Conservation (phyloP, 495 filamentous ascomycete species). For the Amorphotheca resinae region DNA sequence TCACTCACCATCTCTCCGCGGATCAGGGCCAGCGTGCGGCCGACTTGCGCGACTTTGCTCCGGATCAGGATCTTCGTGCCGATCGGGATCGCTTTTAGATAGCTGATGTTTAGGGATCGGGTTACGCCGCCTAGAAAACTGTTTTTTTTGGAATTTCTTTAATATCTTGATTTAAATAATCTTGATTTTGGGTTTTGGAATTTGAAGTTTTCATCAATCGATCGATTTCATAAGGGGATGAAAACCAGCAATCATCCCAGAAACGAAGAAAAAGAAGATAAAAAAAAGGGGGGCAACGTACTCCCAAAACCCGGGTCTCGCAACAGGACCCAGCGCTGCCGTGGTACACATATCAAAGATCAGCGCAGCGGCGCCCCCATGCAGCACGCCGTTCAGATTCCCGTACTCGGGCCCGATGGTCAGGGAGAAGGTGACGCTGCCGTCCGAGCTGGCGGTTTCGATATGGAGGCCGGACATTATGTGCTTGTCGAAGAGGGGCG, state of each 20-base stretch:
- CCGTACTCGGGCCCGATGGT: constrained; percentile 13
- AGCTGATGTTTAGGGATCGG: constrained; percentile 27
- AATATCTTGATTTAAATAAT: no score
- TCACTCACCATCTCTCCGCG: constrained; percentile 26
- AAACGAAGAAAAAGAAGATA: background rate
- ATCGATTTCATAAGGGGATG: no score
- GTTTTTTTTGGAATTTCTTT: background rate
- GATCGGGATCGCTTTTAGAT: constrained; percentile 21
- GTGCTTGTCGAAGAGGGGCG: constrained; percentile 24
- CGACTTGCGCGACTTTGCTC: constrained; percentile 25
- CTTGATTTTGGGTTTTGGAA: no score
- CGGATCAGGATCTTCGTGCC: constrained; percentile 26
- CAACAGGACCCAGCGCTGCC: constrained; percentile 28
- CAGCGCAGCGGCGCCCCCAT: constrained; percentile 31
- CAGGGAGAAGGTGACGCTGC: constrained; percentile 14
- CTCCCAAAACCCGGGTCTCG: constrained; percentile 32
- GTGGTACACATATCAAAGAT: constrained; percentile 38
- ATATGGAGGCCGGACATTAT: constrained; percentile 27
- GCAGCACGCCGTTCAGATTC: constrained; percentile 27
- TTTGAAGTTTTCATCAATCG: no score
- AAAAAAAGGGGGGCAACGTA: constrained; percentile 7
- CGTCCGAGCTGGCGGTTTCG: constrained; percentile 22
- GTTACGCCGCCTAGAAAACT: constrained; percentile 34
- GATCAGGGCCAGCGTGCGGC: constrained; percentile 33
- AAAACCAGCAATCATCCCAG: background rate